Conservation (phyloP, 805 yeast species). For the Candida sphagnicola region DNA sequence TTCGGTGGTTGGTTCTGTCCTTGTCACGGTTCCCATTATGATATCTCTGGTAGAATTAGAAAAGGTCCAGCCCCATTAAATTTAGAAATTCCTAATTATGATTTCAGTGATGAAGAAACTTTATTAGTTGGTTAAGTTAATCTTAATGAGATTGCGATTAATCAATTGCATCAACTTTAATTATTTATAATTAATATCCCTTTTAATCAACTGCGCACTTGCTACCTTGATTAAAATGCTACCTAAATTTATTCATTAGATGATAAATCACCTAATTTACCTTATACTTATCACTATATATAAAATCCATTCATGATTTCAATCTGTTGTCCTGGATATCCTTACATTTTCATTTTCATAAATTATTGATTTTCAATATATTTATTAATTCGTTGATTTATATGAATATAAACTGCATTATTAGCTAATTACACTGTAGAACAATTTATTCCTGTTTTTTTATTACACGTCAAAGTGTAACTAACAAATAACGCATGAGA, state of each 20-base stretch:
- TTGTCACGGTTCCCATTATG: conserved; percentile 99
- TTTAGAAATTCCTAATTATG: conserved; percentile 93
- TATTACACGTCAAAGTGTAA: no score
- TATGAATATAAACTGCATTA: conserved; percentile 1
- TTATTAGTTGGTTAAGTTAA: conserved; percentile 75
- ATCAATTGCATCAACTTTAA: background rate
- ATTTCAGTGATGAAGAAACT: conserved; percentile 71
- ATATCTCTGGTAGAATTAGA: conserved; percentile 99
- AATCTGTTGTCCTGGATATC: background rate
- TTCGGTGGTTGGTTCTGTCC: conserved; percentile 99
- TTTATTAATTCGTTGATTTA: conserved; percentile 1
- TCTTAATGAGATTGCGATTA: no score
- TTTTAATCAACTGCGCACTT: no score
- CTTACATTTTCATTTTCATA: background rate
- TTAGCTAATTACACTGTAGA: background rate
- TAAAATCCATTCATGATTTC: background rate
- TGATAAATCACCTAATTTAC: background rate
- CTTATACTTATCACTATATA: background rate
- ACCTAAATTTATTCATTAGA: background rate
- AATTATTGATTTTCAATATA: background rate
- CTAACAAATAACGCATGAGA: no score
- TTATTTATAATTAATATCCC: no score
- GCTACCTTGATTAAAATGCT: background rate
- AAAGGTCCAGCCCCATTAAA: conserved; percentile 99
- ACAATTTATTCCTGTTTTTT: no score